Percentiles rank a stretch among this genome's conserved stretches.
Evolutionary conservation across 495 filamentous ascomycete species (phyloP).

Genomic region (Amorphotheca resinae): DNA sequence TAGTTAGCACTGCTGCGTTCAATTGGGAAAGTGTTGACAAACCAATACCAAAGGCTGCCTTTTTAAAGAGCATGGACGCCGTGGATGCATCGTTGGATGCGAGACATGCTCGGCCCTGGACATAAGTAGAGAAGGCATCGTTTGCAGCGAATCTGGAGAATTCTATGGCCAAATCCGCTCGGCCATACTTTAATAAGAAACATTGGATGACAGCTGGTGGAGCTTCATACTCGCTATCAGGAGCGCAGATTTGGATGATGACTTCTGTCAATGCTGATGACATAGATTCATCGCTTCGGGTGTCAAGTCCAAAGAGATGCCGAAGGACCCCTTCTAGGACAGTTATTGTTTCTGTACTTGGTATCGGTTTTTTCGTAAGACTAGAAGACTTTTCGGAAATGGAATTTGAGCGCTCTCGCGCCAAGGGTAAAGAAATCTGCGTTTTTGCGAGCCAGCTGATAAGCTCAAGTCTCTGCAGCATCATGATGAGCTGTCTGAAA

Average conservation of each 20-base stretch:
- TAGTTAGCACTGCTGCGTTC: conserved; percentile 1
- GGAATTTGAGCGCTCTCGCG: conserved; percentile 25
- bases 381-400: conserved; percentile 14
- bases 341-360: conserved; percentile 32
- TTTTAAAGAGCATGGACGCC: conserved; percentile 68
- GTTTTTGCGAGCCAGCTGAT: conserved; percentile 68
- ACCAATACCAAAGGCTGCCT: conserved; percentile 73
- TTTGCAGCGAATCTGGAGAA: conserved; percentile 55
- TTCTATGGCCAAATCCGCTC: conserved; percentile 62
- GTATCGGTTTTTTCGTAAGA: conserved; percentile 22
- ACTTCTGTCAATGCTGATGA: conserved; percentile 42
- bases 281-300: conserved; percentile 29
- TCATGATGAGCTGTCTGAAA: conserved; percentile 51
- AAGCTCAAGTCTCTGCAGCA: conserved; percentile 63
- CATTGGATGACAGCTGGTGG: conserved; percentile 48
- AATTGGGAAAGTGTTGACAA: conserved; percentile 26
- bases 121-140: conserved; percentile 66
- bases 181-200: conserved; percentile 52
- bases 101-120: conserved; percentile 71
- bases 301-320: conserved; percentile 35
- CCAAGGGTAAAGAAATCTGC: conserved; percentile 30
- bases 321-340: conserved; percentile 37
- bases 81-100: conserved; percentile 55
- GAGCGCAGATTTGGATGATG: conserved; percentile 28
- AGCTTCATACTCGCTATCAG: conserved; percentile 37